Conservation (phyloP, 257 asterid genomes). For the Ehretia macrophylla region DNA sequence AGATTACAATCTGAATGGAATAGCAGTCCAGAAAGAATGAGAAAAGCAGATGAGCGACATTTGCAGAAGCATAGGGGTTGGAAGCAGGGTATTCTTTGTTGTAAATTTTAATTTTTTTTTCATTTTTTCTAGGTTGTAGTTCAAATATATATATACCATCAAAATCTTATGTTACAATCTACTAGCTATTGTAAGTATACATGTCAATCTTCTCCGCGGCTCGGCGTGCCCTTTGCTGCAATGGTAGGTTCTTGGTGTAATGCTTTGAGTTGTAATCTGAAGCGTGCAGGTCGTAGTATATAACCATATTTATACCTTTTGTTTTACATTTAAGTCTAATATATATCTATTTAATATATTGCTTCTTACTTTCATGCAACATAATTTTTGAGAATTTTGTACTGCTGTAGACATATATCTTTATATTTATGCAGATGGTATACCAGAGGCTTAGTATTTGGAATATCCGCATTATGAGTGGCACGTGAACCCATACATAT, state of each 20-base stretch:
- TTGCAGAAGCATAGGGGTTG: slow-evolving; percentile 61
- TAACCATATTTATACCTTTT: slow-evolving; percentile 7
- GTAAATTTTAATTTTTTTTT: slow-evolving; percentile 56
- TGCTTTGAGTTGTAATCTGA: slow-evolving; percentile 29
- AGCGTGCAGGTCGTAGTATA: slow-evolving; percentile 17
- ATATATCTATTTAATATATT: not conserved
- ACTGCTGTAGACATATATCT: no score
- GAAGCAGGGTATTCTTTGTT: slow-evolving; percentile 79
- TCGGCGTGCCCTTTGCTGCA: slow-evolving; percentile 18
- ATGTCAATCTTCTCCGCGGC: slow-evolving; percentile 39
- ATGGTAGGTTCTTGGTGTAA: slow-evolving; percentile 17
- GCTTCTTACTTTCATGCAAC: not conserved
- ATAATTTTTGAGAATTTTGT: not conserved
- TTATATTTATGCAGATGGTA: no score
- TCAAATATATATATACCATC: slow-evolving; percentile 24
- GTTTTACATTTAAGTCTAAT: slow-evolving; percentile 3
- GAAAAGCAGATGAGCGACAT: slow-evolving; percentile 58
- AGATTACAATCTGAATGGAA: slow-evolving; percentile 88
- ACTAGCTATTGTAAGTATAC: slow-evolving; percentile 38
- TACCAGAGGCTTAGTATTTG: no score
- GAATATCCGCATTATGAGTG: no score
- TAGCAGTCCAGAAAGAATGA: slow-evolving; percentile 93
- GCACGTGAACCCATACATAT: no score
- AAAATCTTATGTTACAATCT: slow-evolving; percentile 12
- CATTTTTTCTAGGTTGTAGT: slow-evolving; percentile 32